Base-by-base conservation (phyloP, 257 asterid species). In the Gardenia jasminoides region DNA sequence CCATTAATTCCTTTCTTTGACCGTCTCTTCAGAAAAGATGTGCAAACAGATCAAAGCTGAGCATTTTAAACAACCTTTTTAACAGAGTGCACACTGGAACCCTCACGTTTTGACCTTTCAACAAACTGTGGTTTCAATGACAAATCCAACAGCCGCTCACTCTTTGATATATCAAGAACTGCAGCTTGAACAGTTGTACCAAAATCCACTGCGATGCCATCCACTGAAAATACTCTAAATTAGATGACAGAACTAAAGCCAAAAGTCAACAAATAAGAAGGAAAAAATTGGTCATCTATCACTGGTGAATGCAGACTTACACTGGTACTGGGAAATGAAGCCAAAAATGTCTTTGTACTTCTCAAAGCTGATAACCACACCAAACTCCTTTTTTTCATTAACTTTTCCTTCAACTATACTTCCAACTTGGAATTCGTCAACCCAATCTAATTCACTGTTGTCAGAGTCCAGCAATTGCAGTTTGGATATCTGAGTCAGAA, bases 141-240 rank as follows among this genome's bases (percentile, higher is more conserved):
- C 76, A 96, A 86, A 83, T 96, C 99, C 80, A 96, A 94, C 41
- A 96, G 92, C 82, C 92, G 94, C 36, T 93, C 99, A 75, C 87
- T 87, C 90, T 83, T 92, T 43, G 98, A 92, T 85, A 93, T 89
- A 87, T 96, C 99, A 77, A 96, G 97, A 84, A 96, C 93, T 50
- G 90, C 86, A 79, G 97, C 97, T 77, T 62, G 86, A 67, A 96
- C 80, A 82, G 87, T 84, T 68, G 93, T 86, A 81, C 91, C 89
- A 48, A 73, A 78, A 67, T 89, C 91, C 85, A 89, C 52, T 28
- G 77, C 76, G 80, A 83, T 80, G 75, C 88, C 97, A 74, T 89
- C 91, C 89, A 92, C 99, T 96, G 94, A 80, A 88, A 82, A 80
- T 50, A 79, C 81, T 30, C 43, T 65, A 67, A 64, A 56, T 62